These are phyloP conservation scores for Cairneyella variabilis DNA, from an alignment of 495 filamentous ascomycete species.

Conservation along the genomic window DNA sequence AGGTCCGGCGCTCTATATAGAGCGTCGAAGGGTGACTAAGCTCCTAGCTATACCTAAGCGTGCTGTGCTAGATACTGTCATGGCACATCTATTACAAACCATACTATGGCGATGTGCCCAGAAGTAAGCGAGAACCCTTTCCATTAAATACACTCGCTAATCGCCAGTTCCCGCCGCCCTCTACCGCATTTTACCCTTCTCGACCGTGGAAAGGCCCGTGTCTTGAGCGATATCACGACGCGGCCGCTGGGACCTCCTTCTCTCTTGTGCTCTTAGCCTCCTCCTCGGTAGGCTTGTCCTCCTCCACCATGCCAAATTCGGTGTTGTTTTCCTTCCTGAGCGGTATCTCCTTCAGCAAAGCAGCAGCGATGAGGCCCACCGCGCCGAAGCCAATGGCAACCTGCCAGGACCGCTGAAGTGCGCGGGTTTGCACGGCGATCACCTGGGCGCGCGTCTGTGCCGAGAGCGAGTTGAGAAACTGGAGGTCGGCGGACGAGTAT, in stretches of 20 bases:
- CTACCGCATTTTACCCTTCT: neutral
- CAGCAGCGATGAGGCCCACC: slow-evolving; percentile 19
- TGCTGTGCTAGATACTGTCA: too few species aligned
- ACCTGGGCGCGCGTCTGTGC: neutral
- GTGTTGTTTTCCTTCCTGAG: slow-evolving; percentile 30
- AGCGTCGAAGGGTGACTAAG: too few species aligned
- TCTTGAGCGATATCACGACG: neutral
- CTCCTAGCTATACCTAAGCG: too few species aligned
- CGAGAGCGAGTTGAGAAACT: neutral
- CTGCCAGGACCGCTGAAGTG: slow-evolving; percentile 18
- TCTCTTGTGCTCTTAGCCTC: neutral
- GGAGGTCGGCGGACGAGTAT: slow-evolving; percentile 1
- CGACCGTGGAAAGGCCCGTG: neutral
- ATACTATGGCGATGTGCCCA: neutral
- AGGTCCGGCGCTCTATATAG: too few species aligned
- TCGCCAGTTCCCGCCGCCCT: neutral
- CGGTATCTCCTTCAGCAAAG: slow-evolving; percentile 28
- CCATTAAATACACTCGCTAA: neutral
- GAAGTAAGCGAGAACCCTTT: neutral
- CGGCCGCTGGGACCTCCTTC: neutral
- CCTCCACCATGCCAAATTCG: slow-evolving; percentile 27
- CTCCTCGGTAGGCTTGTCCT: neutral
- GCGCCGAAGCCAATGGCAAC: slow-evolving; percentile 25
- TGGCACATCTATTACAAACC: neutral
- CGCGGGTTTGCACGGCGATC: slow-evolving; percentile 8